A percentile compares a stretch with the other conserved stretches of the same genome.
Evolutionary conservation across 257 asterid species (phyloP).

Genomic region (Solanum arcanum): DNA sequence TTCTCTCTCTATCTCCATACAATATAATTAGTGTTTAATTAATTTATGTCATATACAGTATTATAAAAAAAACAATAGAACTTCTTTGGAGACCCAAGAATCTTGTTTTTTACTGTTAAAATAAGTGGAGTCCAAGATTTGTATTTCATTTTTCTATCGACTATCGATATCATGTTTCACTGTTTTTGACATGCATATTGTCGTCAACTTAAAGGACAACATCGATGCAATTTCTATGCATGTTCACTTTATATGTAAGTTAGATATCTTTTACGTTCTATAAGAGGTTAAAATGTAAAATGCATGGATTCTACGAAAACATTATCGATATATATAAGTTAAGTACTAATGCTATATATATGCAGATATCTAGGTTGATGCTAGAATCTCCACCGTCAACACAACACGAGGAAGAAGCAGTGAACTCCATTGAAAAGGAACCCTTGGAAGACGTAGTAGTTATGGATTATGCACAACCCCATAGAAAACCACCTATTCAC

Average conservation of each 20-base stretch:
- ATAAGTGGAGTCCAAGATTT: not conserved
- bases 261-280: not conserved
- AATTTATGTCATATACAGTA: not conserved
- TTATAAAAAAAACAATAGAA: not conserved
- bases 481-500: slow-evolving; percentile 81
- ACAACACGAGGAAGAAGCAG: slow-evolving; percentile 21
- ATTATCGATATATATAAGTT: not conserved
- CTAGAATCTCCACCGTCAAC: slow-evolving; percentile 14
- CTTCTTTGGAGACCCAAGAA: not conserved
- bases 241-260: not conserved
- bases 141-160: not conserved
- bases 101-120: not conserved
- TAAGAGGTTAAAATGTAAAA: not conserved
- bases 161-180: not conserved
- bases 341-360: not conserved
- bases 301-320: not conserved
- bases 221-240: not conserved
- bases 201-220: not conserved
- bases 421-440: slow-evolving; percentile 16
- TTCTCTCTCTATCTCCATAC: not conserved
- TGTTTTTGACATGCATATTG: not conserved
- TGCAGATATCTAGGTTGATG: slow-evolving; percentile 8
- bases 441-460: slow-evolving; percentile 33
- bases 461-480: slow-evolving; percentile 82
- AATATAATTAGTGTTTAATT: not conserved